A percentile compares a stretch with the other conserved stretches of the same genome.
Conservation (phyloP, 1,284 basidiomycete genomes). For the Meripilus lineatus region DNA sequence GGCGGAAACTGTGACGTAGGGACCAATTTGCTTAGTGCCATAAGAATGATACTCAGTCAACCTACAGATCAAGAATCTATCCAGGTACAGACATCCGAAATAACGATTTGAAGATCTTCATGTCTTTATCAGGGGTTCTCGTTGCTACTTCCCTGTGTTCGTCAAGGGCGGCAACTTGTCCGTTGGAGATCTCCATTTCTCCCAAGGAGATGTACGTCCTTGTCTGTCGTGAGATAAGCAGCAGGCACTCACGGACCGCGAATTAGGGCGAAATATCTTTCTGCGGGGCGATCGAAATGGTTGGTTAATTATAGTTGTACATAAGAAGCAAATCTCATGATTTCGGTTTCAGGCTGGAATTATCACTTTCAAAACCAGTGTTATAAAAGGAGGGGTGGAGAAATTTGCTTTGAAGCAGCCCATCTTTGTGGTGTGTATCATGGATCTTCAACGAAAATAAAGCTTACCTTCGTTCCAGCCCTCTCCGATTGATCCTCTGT, state of each 20-base stretch:
- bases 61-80: slow-evolving; percentile 67
- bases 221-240: not conserved
- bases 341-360: slow-evolving; percentile 52
- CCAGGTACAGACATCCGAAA: slow-evolving; percentile 36
- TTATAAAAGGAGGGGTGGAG: slow-evolving; percentile 74
- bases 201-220: slow-evolving; percentile 66
- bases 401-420: slow-evolving; percentile 74
- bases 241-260: not conserved
- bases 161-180: slow-evolving; percentile 73
- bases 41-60: slow-evolving; percentile 1
- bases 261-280: slow-evolving; percentile 62
- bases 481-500: slow-evolving; percentile 70
- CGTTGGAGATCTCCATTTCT: slow-evolving; percentile 79
- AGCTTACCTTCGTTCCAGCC: slow-evolving; percentile 31
- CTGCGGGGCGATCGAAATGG: slow-evolving; percentile 81
- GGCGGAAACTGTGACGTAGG: slow-evolving; percentile 79
- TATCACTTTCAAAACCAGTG: slow-evolving; percentile 67
- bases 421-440: slow-evolving; percentile 54
- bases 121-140: slow-evolving; percentile 43
- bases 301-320: too few relatives aligned
- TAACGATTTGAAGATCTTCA: slow-evolving; percentile 2
- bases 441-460: not conserved
- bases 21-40: slow-evolving; percentile 9
- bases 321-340: too few relatives aligned
- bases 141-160: slow-evolving; percentile 78